These are phyloP conservation scores for Phytophthora constricta DNA, from an alignment of 352 stramenopile species.

Conservation along the genomic window DNA sequence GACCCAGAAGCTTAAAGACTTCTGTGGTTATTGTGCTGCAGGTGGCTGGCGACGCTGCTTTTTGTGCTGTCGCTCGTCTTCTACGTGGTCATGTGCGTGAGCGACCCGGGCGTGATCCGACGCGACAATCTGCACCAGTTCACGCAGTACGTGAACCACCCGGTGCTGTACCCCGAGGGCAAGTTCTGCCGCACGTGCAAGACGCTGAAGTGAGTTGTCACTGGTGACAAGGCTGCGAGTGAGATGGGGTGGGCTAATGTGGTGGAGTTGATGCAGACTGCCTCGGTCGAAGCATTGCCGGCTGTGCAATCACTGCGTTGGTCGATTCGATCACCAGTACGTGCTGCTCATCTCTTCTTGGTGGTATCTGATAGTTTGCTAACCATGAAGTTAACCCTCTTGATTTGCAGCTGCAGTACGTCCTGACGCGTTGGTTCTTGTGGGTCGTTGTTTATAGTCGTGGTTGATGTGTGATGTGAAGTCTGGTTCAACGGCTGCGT, in stretches of 20 bases:
- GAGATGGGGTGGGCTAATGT: not conserved
- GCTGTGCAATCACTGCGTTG: constrained; percentile 89
- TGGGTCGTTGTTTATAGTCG: no score
- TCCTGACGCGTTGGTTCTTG: not conserved
- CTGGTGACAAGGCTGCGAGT: not conserved
- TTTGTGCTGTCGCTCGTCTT: constrained; percentile 63
- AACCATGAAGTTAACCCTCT: no score
- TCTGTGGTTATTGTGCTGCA: constrained; percentile 28
- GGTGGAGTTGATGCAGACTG: constrained; percentile 38
- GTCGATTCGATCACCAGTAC: constrained; percentile 91
- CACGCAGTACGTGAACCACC: constrained; percentile 76
- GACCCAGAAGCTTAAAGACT: no score
- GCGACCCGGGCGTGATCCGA: constrained; percentile 80
- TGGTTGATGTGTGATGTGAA: constrained; percentile 21
- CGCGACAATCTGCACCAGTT: constrained; percentile 55
- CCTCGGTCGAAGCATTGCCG: constrained; percentile 91
- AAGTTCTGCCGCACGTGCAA: constrained; percentile 90
- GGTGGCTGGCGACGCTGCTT: constrained; percentile 54
- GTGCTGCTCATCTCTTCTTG: no score
- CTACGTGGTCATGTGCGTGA: constrained; percentile 75
- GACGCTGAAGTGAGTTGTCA: constrained; percentile 71
- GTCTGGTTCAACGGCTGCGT: constrained; percentile 90
- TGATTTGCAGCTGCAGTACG: constrained; percentile 40
- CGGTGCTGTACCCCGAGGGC: constrained; percentile 78
- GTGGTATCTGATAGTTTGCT: no score